A percentile compares a stretch with the other conserved stretches of the same genome.
Conservation (phyloP, 2,329 filamentous ascomycete species). For the Pezicula carpinea region DNA sequence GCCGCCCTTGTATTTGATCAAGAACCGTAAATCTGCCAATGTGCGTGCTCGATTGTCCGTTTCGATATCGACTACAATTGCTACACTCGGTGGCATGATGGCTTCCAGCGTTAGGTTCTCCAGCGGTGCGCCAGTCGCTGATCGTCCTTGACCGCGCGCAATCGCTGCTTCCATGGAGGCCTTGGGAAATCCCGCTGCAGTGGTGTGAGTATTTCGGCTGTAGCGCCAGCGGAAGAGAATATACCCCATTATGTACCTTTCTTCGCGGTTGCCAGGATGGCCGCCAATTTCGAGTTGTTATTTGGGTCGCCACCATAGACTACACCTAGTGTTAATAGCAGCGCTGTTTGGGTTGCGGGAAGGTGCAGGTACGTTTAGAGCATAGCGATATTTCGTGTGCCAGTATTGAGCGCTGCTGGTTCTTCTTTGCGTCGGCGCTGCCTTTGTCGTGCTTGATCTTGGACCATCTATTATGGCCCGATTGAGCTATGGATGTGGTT, state of each 20-base stretch:
- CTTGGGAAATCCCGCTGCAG: constrained; percentile 71
- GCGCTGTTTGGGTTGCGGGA: constrained; percentile 10
- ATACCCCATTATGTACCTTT: constrained; percentile 48
- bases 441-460: constrained; percentile 96
- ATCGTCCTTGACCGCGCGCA: constrained; percentile 81
- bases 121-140: constrained; percentile 68
- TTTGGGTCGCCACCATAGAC: constrained; percentile 72
- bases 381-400: constrained; percentile 69
- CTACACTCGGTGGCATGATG: constrained; percentile 71
- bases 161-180: constrained; percentile 79
- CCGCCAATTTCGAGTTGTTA: constrained; percentile 71
- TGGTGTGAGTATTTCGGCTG: constrained; percentile 16
- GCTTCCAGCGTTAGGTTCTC: constrained; percentile 76
- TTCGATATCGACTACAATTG: constrained; percentile 78
- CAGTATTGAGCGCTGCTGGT: constrained; percentile 61
- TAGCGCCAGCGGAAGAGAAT: constrained; percentile 13
- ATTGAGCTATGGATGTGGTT: constrained; percentile 38
- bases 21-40: constrained; percentile 65
- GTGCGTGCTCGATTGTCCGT: constrained; percentile 76
- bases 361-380: constrained; percentile 57
- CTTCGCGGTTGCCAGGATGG: constrained; percentile 71
- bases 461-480: constrained; percentile 90
- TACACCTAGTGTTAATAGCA: constrained; percentile 29
- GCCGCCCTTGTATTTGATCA: constrained; percentile 70
- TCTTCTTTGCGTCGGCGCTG: constrained; percentile 76